These are phyloP conservation scores for Aspergillus clavatus DNA, from an alignment of 2,329 filamentous ascomycete genomes.

Conservation along the genomic window DNA sequence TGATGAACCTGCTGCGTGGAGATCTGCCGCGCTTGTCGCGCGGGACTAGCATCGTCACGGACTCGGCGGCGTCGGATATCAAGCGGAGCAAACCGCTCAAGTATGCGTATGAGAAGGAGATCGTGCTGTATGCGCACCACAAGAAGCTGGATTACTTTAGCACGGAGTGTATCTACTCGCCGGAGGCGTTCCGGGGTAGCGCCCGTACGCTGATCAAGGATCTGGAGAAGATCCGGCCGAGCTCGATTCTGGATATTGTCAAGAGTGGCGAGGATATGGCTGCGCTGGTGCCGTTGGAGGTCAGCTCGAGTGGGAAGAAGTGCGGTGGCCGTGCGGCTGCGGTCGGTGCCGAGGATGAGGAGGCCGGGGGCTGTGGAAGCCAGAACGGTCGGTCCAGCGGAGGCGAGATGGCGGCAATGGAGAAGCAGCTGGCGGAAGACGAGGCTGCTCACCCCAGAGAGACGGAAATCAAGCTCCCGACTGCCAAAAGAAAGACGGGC, in stretches of 20 bases:
- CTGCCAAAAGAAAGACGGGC: constrained; percentile 19
- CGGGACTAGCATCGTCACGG: constrained; percentile 85
- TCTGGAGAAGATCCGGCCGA: constrained; percentile 84
- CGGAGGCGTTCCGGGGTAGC: constrained; percentile 91
- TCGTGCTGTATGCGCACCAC: constrained; percentile 94
- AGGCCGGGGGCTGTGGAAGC: constrained; percentile 69
- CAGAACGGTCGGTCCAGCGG: constrained; percentile 62
- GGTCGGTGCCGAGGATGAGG: constrained; percentile 45
- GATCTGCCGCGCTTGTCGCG: constrained; percentile 82
- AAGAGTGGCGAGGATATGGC: constrained; percentile 96
- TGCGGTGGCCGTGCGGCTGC: constrained; percentile 21
- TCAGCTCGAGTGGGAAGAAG: constrained; percentile 29
- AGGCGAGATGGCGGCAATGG: constrained; percentile 77
- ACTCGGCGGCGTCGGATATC: constrained; percentile 72
- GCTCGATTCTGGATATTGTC: constrained; percentile 91
- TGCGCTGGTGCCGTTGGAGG: constrained; percentile 65
- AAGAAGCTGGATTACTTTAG: constrained; percentile 97
- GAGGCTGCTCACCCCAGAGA: constrained; percentile 59
- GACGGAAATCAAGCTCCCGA: constrained; percentile 55
- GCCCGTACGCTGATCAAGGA: constrained; percentile 92
- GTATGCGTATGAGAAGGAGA: constrained; percentile 98
- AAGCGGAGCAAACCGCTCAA: constrained; percentile 96
- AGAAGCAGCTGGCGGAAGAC: constrained; percentile 63
- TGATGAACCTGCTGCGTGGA: constrained; percentile 93
- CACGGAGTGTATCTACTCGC: constrained; percentile 97